A percentile compares a stretch with the other conserved stretches of the same genome.
Conservation (phyloP, 768 basidiomycete species). For the Rubroboletus satanas region DNA sequence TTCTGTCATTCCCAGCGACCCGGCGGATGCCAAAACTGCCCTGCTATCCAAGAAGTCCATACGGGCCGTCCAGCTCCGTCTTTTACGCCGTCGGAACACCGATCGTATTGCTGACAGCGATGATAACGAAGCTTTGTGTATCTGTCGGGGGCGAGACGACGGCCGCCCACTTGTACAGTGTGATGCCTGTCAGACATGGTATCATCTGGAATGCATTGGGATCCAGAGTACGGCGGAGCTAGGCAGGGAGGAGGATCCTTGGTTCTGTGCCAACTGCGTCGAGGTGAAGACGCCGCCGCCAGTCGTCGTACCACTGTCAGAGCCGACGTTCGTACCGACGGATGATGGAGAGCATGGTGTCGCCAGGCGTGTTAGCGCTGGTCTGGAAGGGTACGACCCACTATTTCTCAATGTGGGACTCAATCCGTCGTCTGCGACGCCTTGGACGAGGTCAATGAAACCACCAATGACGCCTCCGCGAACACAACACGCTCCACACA, state of each 20-base stretch:
- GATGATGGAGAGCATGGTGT: conserved; percentile 40
- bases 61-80: conserved; percentile 53
- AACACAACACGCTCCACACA: conserved; percentile 24
- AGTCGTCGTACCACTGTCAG: conserved; percentile 32
- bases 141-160: conserved; percentile 65
- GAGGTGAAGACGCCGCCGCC: conserved; percentile 41
- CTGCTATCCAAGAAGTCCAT: conserved; percentile 70
- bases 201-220: conserved; percentile 77
- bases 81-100: conserved; percentile 39
- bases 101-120: conserved; percentile 34
- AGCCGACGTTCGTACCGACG: conserved; percentile 69
- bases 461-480: conserved; percentile 51
- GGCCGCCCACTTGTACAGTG: conserved; percentile 80
- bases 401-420: conserved; percentile 54
- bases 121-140: conserved; percentile 55
- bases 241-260: conserved; percentile 73
- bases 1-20: conserved; percentile 55
- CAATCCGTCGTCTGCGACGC: conserved; percentile 52
- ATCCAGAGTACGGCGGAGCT: conserved; percentile 60
- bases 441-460: conserved; percentile 40
- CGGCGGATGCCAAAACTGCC: conserved; percentile 72
- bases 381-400: conserved; percentile 45
- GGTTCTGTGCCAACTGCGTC: conserved; percentile 65
- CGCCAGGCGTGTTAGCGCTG: conserved; percentile 3
- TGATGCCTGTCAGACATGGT: conserved; percentile 77